Evolutionary conservation across 192 early-diverging fungal genomes (phyloP).

Genomic region (Coemansia interrupta): DNA sequence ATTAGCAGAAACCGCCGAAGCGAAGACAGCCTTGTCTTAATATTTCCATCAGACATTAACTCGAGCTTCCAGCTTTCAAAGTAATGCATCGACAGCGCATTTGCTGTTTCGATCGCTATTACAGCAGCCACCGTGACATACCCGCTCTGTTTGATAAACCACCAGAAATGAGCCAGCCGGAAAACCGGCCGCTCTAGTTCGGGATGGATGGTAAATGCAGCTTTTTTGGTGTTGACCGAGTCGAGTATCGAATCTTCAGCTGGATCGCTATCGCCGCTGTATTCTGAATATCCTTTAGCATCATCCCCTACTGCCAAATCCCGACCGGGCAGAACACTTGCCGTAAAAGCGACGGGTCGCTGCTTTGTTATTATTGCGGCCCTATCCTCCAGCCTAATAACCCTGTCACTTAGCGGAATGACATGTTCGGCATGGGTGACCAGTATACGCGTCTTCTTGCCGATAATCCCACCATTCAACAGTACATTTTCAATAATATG

Average conservation of each 20-base stretch:
- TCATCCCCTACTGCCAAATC: too few relatives aligned
- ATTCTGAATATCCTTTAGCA: too few relatives aligned
- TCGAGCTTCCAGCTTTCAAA: too few relatives aligned
- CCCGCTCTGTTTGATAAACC: constrained; percentile 2
- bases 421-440: constrained; percentile 78
- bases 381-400: background rate
- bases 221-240: constrained; percentile 25
- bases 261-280: too few relatives aligned
- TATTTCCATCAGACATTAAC: too few relatives aligned
- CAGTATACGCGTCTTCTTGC: constrained; percentile 56
- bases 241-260: constrained; percentile 36
- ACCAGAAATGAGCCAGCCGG: background rate
- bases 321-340: too few relatives aligned
- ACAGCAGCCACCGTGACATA: background rate
- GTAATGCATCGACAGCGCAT: too few relatives aligned
- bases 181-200: background rate
- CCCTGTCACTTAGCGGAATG: constrained; percentile 24
- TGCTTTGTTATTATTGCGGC: constrained; percentile 55
- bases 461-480: constrained; percentile 21
- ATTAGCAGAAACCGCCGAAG: too few relatives aligned
- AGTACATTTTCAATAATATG: constrained; percentile 83
- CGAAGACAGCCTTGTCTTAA: too few relatives aligned
- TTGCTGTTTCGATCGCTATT: constrained; percentile 6
- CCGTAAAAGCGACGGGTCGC: too few relatives aligned
- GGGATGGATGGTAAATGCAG: background rate